phyloP scores from a whole-genome alignment of 495 filamentous ascomycete species.

The Apiosordaria backusii region DNA sequence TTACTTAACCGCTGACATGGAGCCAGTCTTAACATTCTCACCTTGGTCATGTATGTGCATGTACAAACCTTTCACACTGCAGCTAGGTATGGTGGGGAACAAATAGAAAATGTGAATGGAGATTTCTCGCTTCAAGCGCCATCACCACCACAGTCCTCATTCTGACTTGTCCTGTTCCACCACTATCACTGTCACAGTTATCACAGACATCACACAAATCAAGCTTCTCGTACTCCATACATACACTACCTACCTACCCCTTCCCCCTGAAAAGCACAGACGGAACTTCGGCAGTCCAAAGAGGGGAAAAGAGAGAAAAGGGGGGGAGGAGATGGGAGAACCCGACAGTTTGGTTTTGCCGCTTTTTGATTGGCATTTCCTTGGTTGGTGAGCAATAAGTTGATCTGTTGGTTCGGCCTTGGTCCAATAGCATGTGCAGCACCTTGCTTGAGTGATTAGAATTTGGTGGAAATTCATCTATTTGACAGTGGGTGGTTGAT shows the following conservation, averaged over 20 bases:
- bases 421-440: not conserved
- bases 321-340: not conserved
- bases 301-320: not conserved
- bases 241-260: too few species aligned
- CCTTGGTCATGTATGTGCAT: too few species aligned
- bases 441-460: too few species aligned
- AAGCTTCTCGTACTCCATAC: too few species aligned
- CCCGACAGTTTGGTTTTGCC: constrained; percentile 18
- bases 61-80: not conserved
- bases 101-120: too few species aligned
- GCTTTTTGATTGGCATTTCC: constrained; percentile 3
- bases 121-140: not conserved
- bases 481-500: not conserved
- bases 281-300: not conserved
- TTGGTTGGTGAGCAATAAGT: too few species aligned
- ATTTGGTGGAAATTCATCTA: not conserved
- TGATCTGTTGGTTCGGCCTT: too few species aligned
- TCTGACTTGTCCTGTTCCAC: not conserved
- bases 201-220: not conserved
- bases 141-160: not conserved
- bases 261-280: not conserved
- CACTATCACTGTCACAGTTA: not conserved
- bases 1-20: too few species aligned
- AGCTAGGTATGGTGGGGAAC: not conserved
- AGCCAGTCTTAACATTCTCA: too few species aligned